Evolutionary conservation across 306 rosid species (phyloP), one percentile per base, ranked within the genome.

Genomic region (Comarum palustre): DNA sequence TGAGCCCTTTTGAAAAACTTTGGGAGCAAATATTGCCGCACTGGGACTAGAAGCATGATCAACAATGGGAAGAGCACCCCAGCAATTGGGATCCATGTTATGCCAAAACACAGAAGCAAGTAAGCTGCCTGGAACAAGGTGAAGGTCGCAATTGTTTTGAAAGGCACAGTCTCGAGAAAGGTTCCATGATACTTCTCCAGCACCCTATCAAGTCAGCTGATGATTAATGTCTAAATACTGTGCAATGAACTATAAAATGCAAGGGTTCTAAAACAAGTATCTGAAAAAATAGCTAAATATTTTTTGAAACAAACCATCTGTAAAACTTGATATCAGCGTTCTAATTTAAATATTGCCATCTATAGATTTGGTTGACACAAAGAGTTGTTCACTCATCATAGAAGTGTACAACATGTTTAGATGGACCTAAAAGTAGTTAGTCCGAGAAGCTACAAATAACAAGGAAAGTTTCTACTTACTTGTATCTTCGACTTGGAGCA

Each of bases 41-140:
- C 96, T 1, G 98, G 98, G 73, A 93, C 96, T n/a, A 93, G 97
- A 79, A 93, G 97, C 98, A 93, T 93, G 89, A 93, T 93, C 79
- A 93, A 78, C 87, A 89, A 71, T 0, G 98, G 98, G 84, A 93
- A 93, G 63, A 90, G 97, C 77, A 90, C 93, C 66, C 98, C 98
- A 2, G 98, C 98, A 60, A 93, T 79, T 47, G 98, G 98, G 77
- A 93, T 90, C 98, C 96, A 93, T 32, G 98, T 93, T 82, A 93
- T 4, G 77, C 98, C 97, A 41, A 93, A 93, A 82, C 98, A 93
- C 17, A 90, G 61, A 71, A 93, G 90, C 89, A 93, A 82, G 86
- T 93, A 93, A n/a, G 71, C 77, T 63, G 93, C 86, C 83, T 93
- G 98, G 84, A 93, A 93, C 77, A 90, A 8, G 73, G 98, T 93